Evolutionary conservation across 1,284 basidiomycete genomes (phyloP).

Genomic region (Polyporus tsugae): DNA sequence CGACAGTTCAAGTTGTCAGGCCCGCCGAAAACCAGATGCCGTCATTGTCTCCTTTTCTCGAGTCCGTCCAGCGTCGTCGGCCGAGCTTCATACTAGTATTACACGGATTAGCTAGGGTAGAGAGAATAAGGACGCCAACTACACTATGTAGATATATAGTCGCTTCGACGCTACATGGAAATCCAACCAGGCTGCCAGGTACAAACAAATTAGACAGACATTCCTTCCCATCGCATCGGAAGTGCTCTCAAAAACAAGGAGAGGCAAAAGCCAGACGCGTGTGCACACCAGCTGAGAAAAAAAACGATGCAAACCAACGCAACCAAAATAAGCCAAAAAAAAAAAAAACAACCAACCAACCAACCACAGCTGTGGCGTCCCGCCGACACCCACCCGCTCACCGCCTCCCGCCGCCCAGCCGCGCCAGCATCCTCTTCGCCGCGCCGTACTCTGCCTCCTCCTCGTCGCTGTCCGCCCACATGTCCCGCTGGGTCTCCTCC

Average conservation of each 20-base stretch:
- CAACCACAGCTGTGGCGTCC: too few species aligned
- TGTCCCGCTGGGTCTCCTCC: conserved; percentile 44
- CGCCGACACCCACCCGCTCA: conserved; percentile 7
- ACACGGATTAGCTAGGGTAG: conserved; percentile 21
- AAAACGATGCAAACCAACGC: background rate
- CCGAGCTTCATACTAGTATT: conserved; percentile 7
- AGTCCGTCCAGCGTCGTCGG: too few species aligned
- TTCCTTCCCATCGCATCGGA: background rate
- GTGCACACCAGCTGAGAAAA: background rate
- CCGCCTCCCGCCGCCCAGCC: conserved; percentile 48
- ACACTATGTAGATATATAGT: background rate
- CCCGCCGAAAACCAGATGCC: too few species aligned
- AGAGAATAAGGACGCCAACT: background rate
- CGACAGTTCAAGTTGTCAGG: too few species aligned
- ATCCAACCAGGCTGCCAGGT: conserved; percentile 4
- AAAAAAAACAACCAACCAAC: background rate
- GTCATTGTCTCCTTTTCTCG: too few species aligned
- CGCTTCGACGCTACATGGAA: background rate
- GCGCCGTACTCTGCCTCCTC: conserved; percentile 72
- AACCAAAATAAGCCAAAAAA: background rate
- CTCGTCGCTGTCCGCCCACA: conserved; percentile 78
- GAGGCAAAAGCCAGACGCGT: background rate
- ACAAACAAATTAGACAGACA: conserved; percentile 3
- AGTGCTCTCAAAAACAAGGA: background rate
- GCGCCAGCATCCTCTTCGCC: conserved; percentile 60